Evolutionary conservation across 2,329 filamentous ascomycete genomes (phyloP).

Genomic region (Cryphonectria parasitica): DNA sequence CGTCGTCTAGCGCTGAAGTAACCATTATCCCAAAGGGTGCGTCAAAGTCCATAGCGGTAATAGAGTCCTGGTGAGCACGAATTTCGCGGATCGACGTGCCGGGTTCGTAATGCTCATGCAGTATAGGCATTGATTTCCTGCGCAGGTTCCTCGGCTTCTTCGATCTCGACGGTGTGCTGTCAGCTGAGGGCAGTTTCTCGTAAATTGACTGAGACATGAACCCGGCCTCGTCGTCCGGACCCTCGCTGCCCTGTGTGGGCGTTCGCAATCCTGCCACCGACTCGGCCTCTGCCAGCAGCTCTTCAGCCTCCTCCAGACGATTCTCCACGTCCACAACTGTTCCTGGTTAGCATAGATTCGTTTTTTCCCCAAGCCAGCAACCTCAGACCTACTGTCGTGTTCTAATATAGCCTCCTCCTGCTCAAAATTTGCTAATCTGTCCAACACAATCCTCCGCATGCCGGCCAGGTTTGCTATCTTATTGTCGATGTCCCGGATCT

Average conservation of each 20-base stretch:
- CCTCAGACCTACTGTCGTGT: slow-evolving; percentile 71
- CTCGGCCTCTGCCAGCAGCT: slow-evolving; percentile 61
- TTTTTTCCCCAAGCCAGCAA: neutral
- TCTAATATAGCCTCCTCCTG: slow-evolving; percentile 89
- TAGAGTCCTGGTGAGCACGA: slow-evolving; percentile 82
- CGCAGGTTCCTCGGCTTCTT: slow-evolving; percentile 62
- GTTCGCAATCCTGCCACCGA: slow-evolving; percentile 54
- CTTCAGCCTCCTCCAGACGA: slow-evolving; percentile 64
- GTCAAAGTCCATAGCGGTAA: slow-evolving; percentile 94
- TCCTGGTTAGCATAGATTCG: slow-evolving; percentile 38
- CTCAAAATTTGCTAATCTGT: slow-evolving; percentile 82
- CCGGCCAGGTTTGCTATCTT: slow-evolving; percentile 92
- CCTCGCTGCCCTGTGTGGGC: slow-evolving; percentile 47
- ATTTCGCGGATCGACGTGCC: slow-evolving; percentile 88
- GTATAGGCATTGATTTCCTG: slow-evolving; percentile 86
- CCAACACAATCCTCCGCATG: slow-evolving; percentile 91
- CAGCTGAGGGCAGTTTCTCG: slow-evolving; percentile 74
- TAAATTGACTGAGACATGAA: slow-evolving; percentile 99
- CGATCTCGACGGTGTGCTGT: slow-evolving; percentile 53
- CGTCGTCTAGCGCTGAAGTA: slow-evolving; percentile 89
- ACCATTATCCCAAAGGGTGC: slow-evolving; percentile 96
- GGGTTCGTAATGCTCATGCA: slow-evolving; percentile 93
- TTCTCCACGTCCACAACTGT: slow-evolving; percentile 66
- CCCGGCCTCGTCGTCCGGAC: slow-evolving; percentile 56
- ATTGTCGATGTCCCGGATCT: slow-evolving; percentile 95